phyloP scores from a whole-genome alignment of 176 grass and related monocot species.

The sorghum (Sorghum bicolor) region DNA sequence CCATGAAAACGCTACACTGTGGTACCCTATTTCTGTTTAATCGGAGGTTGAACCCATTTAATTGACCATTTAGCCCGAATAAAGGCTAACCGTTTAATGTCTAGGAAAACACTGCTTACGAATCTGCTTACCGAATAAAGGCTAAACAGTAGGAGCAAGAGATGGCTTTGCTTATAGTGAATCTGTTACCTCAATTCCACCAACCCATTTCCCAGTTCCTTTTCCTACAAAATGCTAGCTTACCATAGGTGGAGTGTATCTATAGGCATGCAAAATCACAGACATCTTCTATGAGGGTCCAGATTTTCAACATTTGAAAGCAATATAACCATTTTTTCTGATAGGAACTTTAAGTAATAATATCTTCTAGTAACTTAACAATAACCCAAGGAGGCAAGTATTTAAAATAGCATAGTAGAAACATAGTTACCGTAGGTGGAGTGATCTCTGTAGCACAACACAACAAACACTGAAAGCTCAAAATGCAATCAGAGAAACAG shows the following conservation, averaged over 20 bases:
- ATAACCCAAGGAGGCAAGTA: not conserved
- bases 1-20: not conserved
- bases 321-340: not conserved
- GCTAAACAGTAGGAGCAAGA: too few species aligned
- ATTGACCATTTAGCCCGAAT: not conserved
- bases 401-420: conserved; percentile 5
- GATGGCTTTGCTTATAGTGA: not conserved
- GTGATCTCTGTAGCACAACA: not conserved
- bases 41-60: not conserved
- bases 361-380: not conserved
- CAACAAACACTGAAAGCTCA: not conserved
- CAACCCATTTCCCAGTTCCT: not conserved
- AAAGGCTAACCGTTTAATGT: too few species aligned
- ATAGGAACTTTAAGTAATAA: not conserved
- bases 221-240: not conserved
- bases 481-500: not conserved
- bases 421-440: not conserved
- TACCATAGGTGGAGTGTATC: too few species aligned
- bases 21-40: not conserved
- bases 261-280: not conserved
- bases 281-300: not conserved
- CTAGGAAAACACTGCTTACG: too few species aligned
- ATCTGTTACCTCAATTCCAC: not conserved
- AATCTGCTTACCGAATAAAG: too few species aligned
- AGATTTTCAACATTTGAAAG: not conserved